phyloP scores from a whole-genome alignment of 1,284 basidiomycete species.

The Heliocybe sulcata region DNA sequence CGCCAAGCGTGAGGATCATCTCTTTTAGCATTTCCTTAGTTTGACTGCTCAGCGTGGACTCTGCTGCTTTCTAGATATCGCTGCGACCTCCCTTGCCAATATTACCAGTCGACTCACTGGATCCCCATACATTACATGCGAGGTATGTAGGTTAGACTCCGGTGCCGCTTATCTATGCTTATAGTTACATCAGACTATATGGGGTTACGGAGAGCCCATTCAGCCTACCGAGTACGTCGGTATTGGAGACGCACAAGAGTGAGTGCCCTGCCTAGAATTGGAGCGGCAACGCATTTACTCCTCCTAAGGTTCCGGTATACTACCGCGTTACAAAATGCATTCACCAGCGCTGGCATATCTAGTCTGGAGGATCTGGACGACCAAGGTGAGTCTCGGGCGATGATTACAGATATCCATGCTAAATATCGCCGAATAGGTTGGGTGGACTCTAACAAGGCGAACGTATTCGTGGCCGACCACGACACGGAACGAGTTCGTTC shows the following conservation, averaged over 20 bases:
- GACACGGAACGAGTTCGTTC: conserved; percentile 26
- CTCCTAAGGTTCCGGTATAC: neutral
- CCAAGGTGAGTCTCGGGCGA: conserved; percentile 4
- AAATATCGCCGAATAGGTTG: conserved; percentile 13
- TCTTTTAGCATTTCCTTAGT: neutral
- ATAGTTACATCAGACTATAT: conserved; percentile 15
- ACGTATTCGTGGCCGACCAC: conserved; percentile 31
- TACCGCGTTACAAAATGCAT: conserved; percentile 16
- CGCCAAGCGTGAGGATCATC: conserved; percentile 21
- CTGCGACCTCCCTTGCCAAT: conserved; percentile 15
- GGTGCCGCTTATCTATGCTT: neutral
- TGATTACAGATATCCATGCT: conserved; percentile 1
- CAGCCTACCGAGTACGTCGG: conserved; percentile 17
- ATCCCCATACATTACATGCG: conserved; percentile 13
- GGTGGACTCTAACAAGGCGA: conserved; percentile 21
- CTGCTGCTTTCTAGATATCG: conserved; percentile 9
- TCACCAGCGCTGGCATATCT: conserved; percentile 15
- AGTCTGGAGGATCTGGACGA: conserved; percentile 9
- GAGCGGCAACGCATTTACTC: neutral
- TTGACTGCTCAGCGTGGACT: neutral
- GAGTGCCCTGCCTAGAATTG: neutral
- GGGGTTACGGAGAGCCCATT: conserved; percentile 16
- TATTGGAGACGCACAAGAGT: conserved; percentile 24
- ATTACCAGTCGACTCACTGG: conserved; percentile 14
- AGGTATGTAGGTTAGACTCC: conserved; percentile 6